Base-by-base conservation (phyloP, 179 eudicot species). In the Gypsophila paniculata region DNA sequence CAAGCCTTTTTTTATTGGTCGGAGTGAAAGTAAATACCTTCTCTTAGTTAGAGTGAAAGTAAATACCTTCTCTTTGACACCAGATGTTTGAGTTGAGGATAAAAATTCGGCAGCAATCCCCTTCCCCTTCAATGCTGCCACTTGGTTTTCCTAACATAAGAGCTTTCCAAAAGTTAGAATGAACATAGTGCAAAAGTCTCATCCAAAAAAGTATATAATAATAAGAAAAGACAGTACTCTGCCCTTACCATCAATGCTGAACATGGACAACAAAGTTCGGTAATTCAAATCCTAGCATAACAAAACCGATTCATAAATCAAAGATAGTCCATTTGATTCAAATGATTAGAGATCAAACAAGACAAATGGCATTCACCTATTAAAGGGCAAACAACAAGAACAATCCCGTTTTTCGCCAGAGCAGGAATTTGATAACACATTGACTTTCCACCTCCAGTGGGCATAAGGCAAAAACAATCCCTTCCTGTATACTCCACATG, bases 361-460 rank as follows among this genome's bases (percentile, higher is more conserved):
- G 78, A 79, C 79, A 79, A 74, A 82, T 44, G 78, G 72, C 82
- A 71, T 80, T 83, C 83, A 93, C 98, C 98, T 89, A 93, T 89
- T 36, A 93, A 79, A 69, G 98, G 98, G 73, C 91, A 84, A 70
- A 91, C 96, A 78, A 93, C 97, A 61, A 93, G 97, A 76, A 93
- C 98, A 73, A 93, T 88, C 48, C 98, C 98, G 9, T 71, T 77
- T 80, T 86, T 91, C 21, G 88, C 86, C 48, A 93, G 74, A 42
- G 97, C 97, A 15, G 98, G 98, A 73, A 93, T 83, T 83, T 93
- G 98, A 76, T 84, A 93, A 66, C 98, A 91, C 87, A 91, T 85
- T 29, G 98, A 93, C 82, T 93, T 91, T 66, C 98, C 98, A 54
- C 98, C 98, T 77, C 98, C 98, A 55, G 98, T 93, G 66, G 98